Evolutionary conservation across 257 asterid genomes (phyloP).

Genomic region (Scutellaria galericulata): DNA sequence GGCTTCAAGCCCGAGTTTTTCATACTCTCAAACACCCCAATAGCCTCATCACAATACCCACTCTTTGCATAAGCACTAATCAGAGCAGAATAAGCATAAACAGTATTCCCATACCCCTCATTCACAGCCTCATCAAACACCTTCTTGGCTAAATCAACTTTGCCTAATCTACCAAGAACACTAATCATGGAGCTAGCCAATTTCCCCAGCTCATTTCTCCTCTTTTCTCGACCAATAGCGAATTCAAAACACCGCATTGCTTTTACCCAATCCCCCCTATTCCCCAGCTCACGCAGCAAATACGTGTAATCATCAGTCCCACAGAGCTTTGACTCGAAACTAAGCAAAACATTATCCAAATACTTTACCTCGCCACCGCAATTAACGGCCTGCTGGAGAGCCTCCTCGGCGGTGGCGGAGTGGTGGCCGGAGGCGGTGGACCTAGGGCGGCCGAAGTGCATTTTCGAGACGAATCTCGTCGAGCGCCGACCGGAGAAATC

Average conservation of each 20-base stretch:
- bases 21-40: constrained; percentile 70
- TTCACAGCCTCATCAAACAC: constrained; percentile 66
- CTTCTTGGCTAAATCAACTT: constrained; percentile 75
- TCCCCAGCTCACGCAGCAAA: constrained; percentile 83
- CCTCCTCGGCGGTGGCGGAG: constrained; percentile 74
- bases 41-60: constrained; percentile 77
- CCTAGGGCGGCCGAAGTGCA: constrained; percentile 86
- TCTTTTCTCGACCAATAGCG: constrained; percentile 61
- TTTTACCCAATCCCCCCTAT: constrained; percentile 74
- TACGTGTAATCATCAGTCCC: constrained; percentile 77
- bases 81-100: constrained; percentile 81
- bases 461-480: constrained; percentile 84
- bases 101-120: constrained; percentile 86
- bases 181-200: constrained; percentile 91
- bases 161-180: constrained; percentile 85
- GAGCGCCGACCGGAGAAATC: constrained; percentile 90
- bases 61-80: constrained; percentile 95
- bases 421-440: constrained; percentile 63
- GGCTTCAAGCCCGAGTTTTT: constrained; percentile 85
- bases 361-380: constrained; percentile 42
- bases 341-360: constrained; percentile 48
- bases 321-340: constrained; percentile 59
- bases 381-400: constrained; percentile 48
- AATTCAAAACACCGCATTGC: constrained; percentile 76
- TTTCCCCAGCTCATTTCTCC: constrained; percentile 75